These are phyloP conservation scores for Pythium brassicae DNA, from an alignment of 352 stramenopile species.

Conservation along the genomic window DNA sequence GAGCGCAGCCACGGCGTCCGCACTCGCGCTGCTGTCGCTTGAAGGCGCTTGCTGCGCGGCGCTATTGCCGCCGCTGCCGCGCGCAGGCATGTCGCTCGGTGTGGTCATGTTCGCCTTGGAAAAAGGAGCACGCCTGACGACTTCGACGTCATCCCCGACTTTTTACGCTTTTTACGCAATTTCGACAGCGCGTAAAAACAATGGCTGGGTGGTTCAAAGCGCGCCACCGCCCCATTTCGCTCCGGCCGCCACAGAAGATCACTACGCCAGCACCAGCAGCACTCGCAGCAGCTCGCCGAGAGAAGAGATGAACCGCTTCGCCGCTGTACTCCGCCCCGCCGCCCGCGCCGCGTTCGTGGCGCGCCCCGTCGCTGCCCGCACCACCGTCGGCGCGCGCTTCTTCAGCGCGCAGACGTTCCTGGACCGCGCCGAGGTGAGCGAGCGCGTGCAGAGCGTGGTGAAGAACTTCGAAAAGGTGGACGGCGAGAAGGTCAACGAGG, in stretches of 20 bases:
- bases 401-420: conserved; percentile 87
- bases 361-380: conserved; percentile 24
- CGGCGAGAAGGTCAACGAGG: conserved; percentile 87
- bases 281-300: background rate
- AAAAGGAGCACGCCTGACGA: no score
- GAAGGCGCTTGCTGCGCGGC: no score
- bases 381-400: conserved; percentile 39
- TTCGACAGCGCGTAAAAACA: no score
- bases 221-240: no score
- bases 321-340: conserved; percentile 61
- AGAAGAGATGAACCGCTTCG: conserved; percentile 87
- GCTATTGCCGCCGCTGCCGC: no score
- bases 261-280: background rate
- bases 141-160: no score
- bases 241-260: background rate
- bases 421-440: conserved; percentile 92
- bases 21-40: no score
- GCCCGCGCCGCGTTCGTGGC: conserved; percentile 42
- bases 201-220: no score
- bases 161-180: no score
- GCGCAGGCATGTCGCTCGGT: no score
- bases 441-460: conserved; percentile 96
- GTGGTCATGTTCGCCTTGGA: no score
- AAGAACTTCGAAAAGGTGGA: conserved; percentile 99
- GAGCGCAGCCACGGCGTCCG: background rate